Evolutionary conservation across 2,329 filamentous ascomycete species (phyloP).

Genomic region (Rhynchosporium agropyri): DNA sequence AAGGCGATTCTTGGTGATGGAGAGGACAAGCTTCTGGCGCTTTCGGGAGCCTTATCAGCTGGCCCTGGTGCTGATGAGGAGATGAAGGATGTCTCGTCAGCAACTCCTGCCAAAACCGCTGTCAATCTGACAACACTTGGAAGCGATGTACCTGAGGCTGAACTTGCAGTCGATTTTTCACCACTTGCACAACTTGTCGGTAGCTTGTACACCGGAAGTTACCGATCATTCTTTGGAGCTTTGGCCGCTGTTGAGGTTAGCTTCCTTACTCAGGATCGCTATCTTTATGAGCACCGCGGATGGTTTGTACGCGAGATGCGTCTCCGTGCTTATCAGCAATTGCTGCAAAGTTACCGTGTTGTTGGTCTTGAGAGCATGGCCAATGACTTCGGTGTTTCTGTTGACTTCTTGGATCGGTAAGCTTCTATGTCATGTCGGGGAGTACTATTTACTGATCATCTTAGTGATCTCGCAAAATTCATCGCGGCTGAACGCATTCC

Average conservation of each 20-base stretch:
- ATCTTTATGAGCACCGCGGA: slow-evolving; percentile 90
- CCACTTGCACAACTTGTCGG: slow-evolving; percentile 85
- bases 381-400: slow-evolving; percentile 91
- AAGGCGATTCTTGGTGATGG: slow-evolving; percentile 92
- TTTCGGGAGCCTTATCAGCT: slow-evolving; percentile 78
- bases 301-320: slow-evolving; percentile 99
- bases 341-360: slow-evolving; percentile 95
- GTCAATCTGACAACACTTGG: slow-evolving; percentile 90
- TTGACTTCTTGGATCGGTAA: slow-evolving; percentile 94
- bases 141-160: slow-evolving; percentile 72
- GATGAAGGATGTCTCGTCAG: slow-evolving; percentile 63
- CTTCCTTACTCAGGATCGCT: slow-evolving; percentile 92
- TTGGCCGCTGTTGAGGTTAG: slow-evolving; percentile 88
- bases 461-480: slow-evolving; percentile 91
- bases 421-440: slow-evolving; percentile 41
- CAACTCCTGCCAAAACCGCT: slow-evolving; percentile 65
- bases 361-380: slow-evolving; percentile 98
- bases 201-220: slow-evolving; percentile 91
- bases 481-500: slow-evolving; percentile 93
- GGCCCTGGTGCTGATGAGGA: slow-evolving; percentile 81
- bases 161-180: slow-evolving; percentile 85
- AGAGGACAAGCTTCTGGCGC: slow-evolving; percentile 82
- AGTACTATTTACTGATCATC: slow-evolving; percentile 23
- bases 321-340: slow-evolving; percentile 91
- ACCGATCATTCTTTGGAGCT: slow-evolving; percentile 90